phyloP scores from a whole-genome alignment of 495 filamentous ascomycete species.

The Penicillium lagena region DNA sequence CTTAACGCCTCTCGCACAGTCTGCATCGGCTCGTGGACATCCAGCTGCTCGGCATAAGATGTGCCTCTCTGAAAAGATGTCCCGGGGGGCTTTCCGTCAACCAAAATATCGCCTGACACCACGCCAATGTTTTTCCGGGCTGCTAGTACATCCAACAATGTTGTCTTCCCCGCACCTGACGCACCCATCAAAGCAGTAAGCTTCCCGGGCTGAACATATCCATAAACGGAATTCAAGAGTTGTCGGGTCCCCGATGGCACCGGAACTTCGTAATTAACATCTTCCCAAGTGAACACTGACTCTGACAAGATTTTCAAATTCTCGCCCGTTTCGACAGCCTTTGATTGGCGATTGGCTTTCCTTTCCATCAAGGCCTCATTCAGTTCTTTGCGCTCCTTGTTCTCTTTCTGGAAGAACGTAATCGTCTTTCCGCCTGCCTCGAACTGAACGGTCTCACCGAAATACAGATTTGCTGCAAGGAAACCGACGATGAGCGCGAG shows the following conservation, averaged over 20 bases:
- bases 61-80: conserved; percentile 75
- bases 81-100: conserved; percentile 61
- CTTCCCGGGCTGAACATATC: conserved; percentile 72
- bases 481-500: conserved; percentile 61
- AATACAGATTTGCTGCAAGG: conserved; percentile 58
- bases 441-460: conserved; percentile 72
- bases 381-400: conserved; percentile 60
- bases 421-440: conserved; percentile 71
- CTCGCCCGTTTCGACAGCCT: conserved; percentile 40
- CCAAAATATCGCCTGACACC: conserved; percentile 64
- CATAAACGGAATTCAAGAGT: conserved; percentile 65
- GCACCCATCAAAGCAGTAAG: conserved; percentile 81
- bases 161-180: conserved; percentile 84
- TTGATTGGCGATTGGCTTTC: conserved; percentile 45
- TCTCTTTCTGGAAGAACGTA: conserved; percentile 67
- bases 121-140: conserved; percentile 73
- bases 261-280: conserved; percentile 59
- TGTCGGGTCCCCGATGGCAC: conserved; percentile 60
- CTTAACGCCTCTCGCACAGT: conserved; percentile 81
- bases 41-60: conserved; percentile 75
- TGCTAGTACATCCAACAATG: conserved; percentile 72
- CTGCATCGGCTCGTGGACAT: conserved; percentile 69
- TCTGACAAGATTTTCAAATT: conserved; percentile 61
- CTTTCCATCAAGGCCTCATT: conserved; percentile 59
- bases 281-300: conserved; percentile 45